Conservation (phyloP, 805 yeast genomes). For the Zygosaccharomyces rouxii region DNA sequence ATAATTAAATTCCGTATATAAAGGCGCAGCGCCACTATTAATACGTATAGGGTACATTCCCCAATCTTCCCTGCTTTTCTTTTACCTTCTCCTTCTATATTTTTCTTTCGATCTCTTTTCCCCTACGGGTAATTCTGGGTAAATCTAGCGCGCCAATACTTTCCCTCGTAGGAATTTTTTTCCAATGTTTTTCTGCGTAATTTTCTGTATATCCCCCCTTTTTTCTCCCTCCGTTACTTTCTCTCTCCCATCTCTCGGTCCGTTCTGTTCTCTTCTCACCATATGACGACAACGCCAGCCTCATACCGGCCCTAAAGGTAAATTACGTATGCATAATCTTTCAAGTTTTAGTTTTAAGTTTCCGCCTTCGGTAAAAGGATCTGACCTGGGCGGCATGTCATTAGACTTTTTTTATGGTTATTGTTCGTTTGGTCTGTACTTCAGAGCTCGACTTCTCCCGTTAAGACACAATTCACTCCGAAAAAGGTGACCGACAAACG, state of each 20-base stretch:
- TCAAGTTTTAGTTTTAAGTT: background rate
- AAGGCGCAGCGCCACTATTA: conserved; percentile 2
- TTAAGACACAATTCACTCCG: background rate
- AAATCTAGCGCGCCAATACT: conserved; percentile 4
- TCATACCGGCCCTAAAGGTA: background rate
- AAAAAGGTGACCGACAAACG: background rate
- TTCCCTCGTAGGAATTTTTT: background rate
- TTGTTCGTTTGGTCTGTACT: too few relatives aligned
- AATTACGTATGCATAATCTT: background rate
- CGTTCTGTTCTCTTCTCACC: background rate
- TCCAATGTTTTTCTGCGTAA: background rate
- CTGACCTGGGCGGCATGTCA: conserved; percentile 2
- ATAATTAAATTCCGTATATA: background rate
- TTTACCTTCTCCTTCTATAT: background rate
- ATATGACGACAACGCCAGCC: background rate
- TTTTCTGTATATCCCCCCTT: background rate
- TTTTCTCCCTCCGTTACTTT: background rate
- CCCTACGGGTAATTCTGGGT: background rate
- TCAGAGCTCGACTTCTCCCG: background rate
- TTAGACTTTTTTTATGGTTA: background rate
- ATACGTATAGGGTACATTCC: background rate
- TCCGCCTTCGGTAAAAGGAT: background rate
- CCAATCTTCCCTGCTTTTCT: background rate
- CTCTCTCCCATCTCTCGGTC: background rate
- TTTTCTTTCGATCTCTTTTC: background rate